Evolutionary conservation across 148 eudicot species (phyloP).

Genomic region (Hydrangea macrophylla): DNA sequence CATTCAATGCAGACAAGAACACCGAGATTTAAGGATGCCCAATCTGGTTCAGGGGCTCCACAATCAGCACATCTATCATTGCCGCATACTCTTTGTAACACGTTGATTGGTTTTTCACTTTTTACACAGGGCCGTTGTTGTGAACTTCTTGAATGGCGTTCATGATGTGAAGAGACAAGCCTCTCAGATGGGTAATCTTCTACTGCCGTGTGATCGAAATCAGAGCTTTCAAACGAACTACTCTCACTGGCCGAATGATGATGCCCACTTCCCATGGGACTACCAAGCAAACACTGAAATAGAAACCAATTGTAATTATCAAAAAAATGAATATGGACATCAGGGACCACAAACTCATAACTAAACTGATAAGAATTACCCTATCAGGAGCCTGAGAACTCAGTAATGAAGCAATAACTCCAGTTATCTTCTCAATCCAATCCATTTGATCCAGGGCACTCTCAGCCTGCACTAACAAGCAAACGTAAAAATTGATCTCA

Average conservation of each 20-base stretch:
- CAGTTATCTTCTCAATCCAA: constrained; percentile 99
- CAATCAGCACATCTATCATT: constrained; percentile 97
- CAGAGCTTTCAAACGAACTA: constrained; percentile 92
- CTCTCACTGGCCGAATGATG: constrained; percentile 96
- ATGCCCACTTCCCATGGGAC: constrained; percentile 79
- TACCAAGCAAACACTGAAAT: constrained; percentile 69
- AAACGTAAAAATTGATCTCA: constrained; percentile 13
- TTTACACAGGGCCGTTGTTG: constrained; percentile 57
- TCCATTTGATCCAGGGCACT: constrained; percentile 99
- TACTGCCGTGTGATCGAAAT: constrained; percentile 65
- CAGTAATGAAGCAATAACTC: constrained; percentile 91
- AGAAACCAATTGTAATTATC: constrained; percentile 17
- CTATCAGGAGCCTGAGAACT: constrained; percentile 97
- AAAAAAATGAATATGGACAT: constrained; percentile 7
- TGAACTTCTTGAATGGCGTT: constrained; percentile 60
- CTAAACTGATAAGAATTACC: constrained; percentile 39
- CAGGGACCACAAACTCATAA: constrained; percentile 7
- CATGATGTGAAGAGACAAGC: constrained; percentile 57
- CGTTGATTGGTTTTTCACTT: constrained; percentile 80
- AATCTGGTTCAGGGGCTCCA: constrained; percentile 95
- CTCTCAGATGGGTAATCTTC: constrained; percentile 80
- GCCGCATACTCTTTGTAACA: constrained; percentile 76
- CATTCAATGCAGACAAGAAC: constrained; percentile 98
- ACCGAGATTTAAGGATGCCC: constrained; percentile 98
- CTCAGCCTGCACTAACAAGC: constrained; percentile 69